Base-by-base conservation (phyloP, 306 rosid genomes). In the Rubus idaeus region DNA sequence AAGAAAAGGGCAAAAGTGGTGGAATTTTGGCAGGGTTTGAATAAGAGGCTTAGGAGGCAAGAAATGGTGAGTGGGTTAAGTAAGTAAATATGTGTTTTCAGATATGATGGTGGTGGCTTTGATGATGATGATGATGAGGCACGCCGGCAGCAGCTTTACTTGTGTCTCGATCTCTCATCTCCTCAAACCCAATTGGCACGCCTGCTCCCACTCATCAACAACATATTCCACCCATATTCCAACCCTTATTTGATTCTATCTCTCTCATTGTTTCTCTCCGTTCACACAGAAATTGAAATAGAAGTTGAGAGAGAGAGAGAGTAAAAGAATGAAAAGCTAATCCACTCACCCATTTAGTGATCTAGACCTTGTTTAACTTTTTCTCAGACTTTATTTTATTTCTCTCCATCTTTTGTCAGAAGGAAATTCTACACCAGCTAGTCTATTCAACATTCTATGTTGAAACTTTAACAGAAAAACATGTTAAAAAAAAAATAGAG, bases 91-190 rank as follows among this genome's bases (percentile, higher is more conserved):
- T 45, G 45, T 35, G 2, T 74, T 70, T 86, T 8, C 75, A 81
- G 70, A 77, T 63, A 78, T 37, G 53, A 44, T 77, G 85, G 68
- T 79, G 88, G 96, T 90, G 94, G 89, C 90, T 84, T 92, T 84
- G 88, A 92, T 92, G 79, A 89, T 82, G 84, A 78, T 85, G 83
- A 75, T 85, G 63, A 89, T 79, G 84, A 58, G 64, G 70, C 98
- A 92, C 93, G 98, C 97, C 95, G 93, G 96, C 93, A 40, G 70
- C 70, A 90, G 95, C 97, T 93, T 93, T 91, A 81, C 87, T 83
- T 75, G 35, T 47, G 41, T 73, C 61, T 68, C 78, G 65, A 71
- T 78, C 53, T 80, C 82, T 79, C 85, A 20, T 75, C 80, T 81
- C 76, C 78, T 68, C 75, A 62, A 79, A 73, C 84, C 82, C 90